Evolutionary conservation across 1,284 basidiomycete species (phyloP), one percentile per base, ranked within the genome.

Genomic region (Anthracocystis walkeri): DNA sequence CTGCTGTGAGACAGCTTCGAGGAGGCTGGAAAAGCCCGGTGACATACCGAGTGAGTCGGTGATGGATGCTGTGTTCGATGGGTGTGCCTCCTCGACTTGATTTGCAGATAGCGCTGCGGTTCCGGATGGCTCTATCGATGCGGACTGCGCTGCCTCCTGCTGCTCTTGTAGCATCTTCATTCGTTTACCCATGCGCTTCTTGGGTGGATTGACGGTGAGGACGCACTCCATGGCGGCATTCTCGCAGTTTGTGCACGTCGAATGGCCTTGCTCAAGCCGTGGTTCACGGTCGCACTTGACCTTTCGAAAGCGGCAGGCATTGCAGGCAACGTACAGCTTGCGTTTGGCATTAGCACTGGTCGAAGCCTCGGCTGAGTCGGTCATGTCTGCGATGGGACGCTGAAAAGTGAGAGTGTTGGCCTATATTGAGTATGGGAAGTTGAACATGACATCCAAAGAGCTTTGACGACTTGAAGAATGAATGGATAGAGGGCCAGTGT

Each of bases 131-230:
- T 20, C 27, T 44, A 35, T 35, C 0, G 54, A 20, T 21, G 41
- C 7, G 7, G 31, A 18, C n/a, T 50, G 21, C 16, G 40, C 33
- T 4, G 50, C 45, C 4, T 56, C 60, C 35, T 55, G 38, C 50
- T 68, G 70, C 57, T 73, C 61, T 45, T 65, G 70, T 2, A 73
- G 70, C 60, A 67, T 53, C 61, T 64, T 63, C 49, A 73, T 63
- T 6, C 70, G 59, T 33, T 68, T 73, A 10, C 70, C 70, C 52
- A 67, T 49, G 40, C 70, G 64, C 31, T 73, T 73, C 57, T 73
- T 73, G 48, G 70, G 70, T 7, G 59, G 65, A n/a, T 68, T 59
- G 44, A 67, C 60, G 38, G 65, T 73, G 10, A 67, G 58, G 1
- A 68, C 23, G 54, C 70, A 73, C 1, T 73, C 70, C 46, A 73